Evolutionary conservation across 495 filamentous ascomycete species (phyloP).

Genomic region (Neurospora sp.): DNA sequence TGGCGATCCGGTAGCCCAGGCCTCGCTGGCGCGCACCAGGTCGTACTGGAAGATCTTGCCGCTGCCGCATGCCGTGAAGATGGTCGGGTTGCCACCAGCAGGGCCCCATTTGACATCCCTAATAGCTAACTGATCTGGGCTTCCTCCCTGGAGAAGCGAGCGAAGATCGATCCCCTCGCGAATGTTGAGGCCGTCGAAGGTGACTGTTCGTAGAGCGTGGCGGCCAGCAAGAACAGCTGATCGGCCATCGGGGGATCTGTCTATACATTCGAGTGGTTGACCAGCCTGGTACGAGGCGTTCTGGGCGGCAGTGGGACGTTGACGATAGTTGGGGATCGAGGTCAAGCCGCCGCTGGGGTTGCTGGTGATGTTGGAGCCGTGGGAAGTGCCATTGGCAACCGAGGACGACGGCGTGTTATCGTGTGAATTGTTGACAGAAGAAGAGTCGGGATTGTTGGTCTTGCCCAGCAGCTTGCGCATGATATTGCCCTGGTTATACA

Average conservation of each 20-base stretch:
- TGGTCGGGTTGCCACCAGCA: slow-evolving; percentile 35
- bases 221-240: slow-evolving; percentile 73
- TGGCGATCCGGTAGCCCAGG: slow-evolving; percentile 31
- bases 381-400: slow-evolving; percentile 4
- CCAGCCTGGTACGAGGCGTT: slow-evolving; percentile 63
- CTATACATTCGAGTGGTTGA: slow-evolving; percentile 62
- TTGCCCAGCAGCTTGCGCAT: slow-evolving; percentile 45
- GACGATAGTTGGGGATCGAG: slow-evolving; percentile 29
- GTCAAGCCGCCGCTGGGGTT: slow-evolving; percentile 17
- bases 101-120: slow-evolving; percentile 78
- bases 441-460: slow-evolving; percentile 17
- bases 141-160: slow-evolving; percentile 59
- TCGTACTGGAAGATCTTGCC: slow-evolving; percentile 86
- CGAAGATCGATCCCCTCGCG: slow-evolving; percentile 74
- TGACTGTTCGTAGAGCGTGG: slow-evolving; percentile 76
- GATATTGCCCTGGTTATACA: slow-evolving; percentile 37
- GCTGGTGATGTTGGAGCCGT: slow-evolving; percentile 23
- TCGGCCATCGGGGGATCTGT: slow-evolving; percentile 64
- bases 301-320: slow-evolving; percentile 52
- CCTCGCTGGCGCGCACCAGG: slow-evolving; percentile 45
- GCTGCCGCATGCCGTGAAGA: slow-evolving; percentile 76
- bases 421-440: slow-evolving; percentile 24
- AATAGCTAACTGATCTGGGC: slow-evolving; percentile 68
- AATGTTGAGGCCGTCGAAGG: slow-evolving; percentile 56
- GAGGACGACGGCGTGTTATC: background rate